Percentiles rank a stretch among this genome's conserved stretches.
Evolutionary conservation across 2,329 filamentous ascomycete genomes (phyloP).

Genomic region (Diaporthe amygdali): DNA sequence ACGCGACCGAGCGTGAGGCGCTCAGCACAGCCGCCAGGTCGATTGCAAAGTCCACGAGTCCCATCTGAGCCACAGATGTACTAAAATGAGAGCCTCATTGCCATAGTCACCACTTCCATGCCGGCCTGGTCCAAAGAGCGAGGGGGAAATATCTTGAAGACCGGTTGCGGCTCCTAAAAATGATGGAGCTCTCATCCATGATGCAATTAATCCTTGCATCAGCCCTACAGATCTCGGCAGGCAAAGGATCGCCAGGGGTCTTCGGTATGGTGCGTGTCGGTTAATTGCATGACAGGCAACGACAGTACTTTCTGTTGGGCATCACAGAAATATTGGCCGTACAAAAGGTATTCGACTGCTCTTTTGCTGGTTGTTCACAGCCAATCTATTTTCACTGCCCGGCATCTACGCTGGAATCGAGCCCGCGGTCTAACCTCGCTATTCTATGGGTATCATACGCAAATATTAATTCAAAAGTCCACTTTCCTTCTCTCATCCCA

Average conservation of each 20-base stretch:
- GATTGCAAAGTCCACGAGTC: constrained; percentile 68
- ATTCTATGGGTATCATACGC: constrained; percentile 24
- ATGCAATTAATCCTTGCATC: constrained; percentile 24
- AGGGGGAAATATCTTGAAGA: not conserved
- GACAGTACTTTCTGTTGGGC: not conserved
- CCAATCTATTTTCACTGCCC: not conserved
- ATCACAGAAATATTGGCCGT: not conserved
- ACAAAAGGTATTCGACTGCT: not conserved
- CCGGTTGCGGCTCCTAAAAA: not conserved
- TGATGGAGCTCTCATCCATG: constrained; percentile 21
- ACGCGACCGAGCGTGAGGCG: constrained; percentile 71
- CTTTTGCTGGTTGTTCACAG: not conserved
- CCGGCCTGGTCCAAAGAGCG: not conserved
- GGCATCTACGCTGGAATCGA: too few species aligned
- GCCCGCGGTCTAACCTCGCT: not conserved
- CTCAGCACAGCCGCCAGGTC: constrained; percentile 74
- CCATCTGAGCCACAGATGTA: constrained; percentile 45
- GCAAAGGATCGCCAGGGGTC: constrained; percentile 17
- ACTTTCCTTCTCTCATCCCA: constrained; percentile 28
- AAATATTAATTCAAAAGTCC: not conserved
- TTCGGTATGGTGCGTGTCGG: not conserved
- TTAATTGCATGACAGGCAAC: constrained; percentile 11
- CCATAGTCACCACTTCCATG: not conserved
- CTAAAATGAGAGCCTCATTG: not conserved
- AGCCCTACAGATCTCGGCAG: constrained; percentile 24